Conservation (phyloP, 176 grass and related monocot species). For the Alloteropsis semialata region DNA sequence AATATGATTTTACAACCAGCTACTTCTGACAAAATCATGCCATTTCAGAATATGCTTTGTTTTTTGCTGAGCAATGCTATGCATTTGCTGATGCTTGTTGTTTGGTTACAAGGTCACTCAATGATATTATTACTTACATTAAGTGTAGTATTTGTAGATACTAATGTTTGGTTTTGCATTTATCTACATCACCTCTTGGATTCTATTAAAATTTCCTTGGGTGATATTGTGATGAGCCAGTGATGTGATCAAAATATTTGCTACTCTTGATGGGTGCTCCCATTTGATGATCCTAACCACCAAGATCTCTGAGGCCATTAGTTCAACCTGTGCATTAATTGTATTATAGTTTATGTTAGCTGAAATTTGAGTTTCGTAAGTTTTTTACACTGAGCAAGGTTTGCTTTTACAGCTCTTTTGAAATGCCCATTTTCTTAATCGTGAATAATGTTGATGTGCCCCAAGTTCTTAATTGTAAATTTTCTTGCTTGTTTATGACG, state of each 20-base stretch:
- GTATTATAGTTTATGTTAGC: too few relatives aligned
- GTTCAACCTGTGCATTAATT: fast-evolving
- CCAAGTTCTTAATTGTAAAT: not conserved
- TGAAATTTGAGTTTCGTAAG: too few relatives aligned
- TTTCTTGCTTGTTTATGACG: not conserved
- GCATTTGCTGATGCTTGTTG: not conserved
- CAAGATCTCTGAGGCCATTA: slow-evolving; percentile 57
- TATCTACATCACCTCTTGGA: too few relatives aligned
- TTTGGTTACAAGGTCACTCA: too few relatives aligned
- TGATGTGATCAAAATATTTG: slow-evolving; percentile 62
- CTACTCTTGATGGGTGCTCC: slow-evolving; percentile 53
- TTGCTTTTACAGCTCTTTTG: not conserved
- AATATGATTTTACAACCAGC: slow-evolving; percentile 49
- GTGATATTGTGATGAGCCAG: not conserved
- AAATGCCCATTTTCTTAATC: too few relatives aligned
- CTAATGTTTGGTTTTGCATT: too few relatives aligned
- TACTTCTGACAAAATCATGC: slow-evolving; percentile 49
- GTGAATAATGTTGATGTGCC: too few relatives aligned
- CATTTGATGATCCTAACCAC: slow-evolving; percentile 48
- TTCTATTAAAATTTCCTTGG: too few relatives aligned
- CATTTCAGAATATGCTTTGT: not conserved
- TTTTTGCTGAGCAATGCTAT: not conserved
- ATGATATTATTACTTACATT: not conserved
- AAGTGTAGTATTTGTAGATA: not conserved
- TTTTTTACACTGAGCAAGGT: too few relatives aligned